These are phyloP conservation scores for Teratosphaeria zuluensis DNA, from an alignment of 2,329 filamentous ascomycete genomes.

Conservation along the genomic window DNA sequence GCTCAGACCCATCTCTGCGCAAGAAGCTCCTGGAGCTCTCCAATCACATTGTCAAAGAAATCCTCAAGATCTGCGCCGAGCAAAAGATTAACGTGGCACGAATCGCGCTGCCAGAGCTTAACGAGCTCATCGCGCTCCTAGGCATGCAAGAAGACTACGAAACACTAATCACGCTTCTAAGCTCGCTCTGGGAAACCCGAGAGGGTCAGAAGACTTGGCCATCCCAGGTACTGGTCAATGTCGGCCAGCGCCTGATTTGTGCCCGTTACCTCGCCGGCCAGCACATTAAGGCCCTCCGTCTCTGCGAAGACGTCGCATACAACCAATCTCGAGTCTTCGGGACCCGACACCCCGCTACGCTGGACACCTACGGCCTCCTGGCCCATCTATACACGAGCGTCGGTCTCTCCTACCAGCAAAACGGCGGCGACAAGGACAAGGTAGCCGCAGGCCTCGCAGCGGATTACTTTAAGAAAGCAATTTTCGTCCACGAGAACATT, in stretches of 20 bases:
- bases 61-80: constrained; percentile 34
- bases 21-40: constrained; percentile 30
- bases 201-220: constrained; percentile 38
- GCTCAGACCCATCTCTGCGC: constrained; percentile 23
- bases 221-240: constrained; percentile 38
- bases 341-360: constrained; percentile 36
- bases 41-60: constrained; percentile 31
- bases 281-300: constrained; percentile 34
- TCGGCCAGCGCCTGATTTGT: constrained; percentile 45
- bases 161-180: constrained; percentile 37
- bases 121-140: constrained; percentile 37
- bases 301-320: constrained; percentile 47
- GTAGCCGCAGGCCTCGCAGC: constrained; percentile 22
- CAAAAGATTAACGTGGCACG: constrained; percentile 36
- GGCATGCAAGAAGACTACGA: constrained; percentile 39
- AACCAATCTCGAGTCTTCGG: constrained; percentile 47
- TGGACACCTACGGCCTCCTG: constrained; percentile 42
- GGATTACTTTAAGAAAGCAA: constrained; percentile 32
- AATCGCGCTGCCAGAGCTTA: constrained; percentile 36
- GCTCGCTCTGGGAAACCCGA: constrained; percentile 38
- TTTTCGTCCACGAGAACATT: constrained; percentile 25
- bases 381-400: constrained; percentile 40
- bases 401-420: constrained; percentile 29
- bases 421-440: constrained; percentile 27
- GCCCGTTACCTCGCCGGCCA: constrained; percentile 42